Evolutionary conservation across 352 stramenopile species (phyloP), one percentile per base, ranked within the genome.

Genomic region (Phytophthora tentaculata): DNA sequence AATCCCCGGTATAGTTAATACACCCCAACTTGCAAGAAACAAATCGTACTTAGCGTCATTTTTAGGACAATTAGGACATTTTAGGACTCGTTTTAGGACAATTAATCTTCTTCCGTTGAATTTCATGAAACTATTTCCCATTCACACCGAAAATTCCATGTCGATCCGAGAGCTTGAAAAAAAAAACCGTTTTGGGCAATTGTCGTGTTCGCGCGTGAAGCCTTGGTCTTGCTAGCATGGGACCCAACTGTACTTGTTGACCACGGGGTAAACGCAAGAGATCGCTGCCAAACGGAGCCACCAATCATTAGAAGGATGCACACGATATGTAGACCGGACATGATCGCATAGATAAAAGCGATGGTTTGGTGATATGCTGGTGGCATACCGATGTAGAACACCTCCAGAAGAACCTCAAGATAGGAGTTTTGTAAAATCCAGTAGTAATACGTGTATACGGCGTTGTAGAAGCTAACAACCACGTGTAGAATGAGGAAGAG

Each of bases 391-490:
- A 71, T 52, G 6, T 51, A 5, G 20, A 69, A 59, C 17, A 62
- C 56, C 22, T 74, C 56, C 4, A 74, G 56, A n/a, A 62, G 23
- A 3, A 22, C 28, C 9, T 62, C 47, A 28, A 70, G 37, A 5
- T 51, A 57, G 10, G 32, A 57, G 4, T 52, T 37, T 14, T 58
- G 24, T 16, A 72, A 16, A 12, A 60, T 56, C 64, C 50, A 64
- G 52, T 72, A 72, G 52, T 44, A 63, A 51, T 63, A 45, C 9
- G 64, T 58, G 26, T 68, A 68, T 0, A 60, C 17, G 7, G 39
- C 17, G 20, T 72, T 63, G 52, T 62, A 72, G 22, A 44, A 10
- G 16, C 26, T 44, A 3, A 28, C 23, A 20, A 53, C 2, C 20
- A 26, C 16, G 13, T 73, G 66, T 8, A 73, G 12, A 12, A 4